phyloP scores from a whole-genome alignment of 176 grass and related monocot species.

The Oryza punctata region DNA sequence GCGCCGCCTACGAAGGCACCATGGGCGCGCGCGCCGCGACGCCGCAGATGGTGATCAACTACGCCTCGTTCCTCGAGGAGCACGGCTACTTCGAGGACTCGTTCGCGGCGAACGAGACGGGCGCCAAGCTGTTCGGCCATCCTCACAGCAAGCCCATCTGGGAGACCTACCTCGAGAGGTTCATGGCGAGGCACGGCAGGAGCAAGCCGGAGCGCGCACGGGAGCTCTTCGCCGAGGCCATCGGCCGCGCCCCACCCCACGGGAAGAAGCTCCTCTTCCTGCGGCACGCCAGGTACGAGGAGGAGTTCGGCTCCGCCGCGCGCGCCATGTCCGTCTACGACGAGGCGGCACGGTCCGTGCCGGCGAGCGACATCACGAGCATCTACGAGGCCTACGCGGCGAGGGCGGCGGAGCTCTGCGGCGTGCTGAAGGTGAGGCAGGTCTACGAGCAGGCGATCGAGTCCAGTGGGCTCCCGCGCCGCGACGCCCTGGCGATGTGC shows the following conservation, averaged over 20 bases:
- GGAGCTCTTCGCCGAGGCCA: constrained; percentile 72
- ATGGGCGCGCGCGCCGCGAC: constrained; percentile 46
- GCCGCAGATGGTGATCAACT: constrained; percentile 81
- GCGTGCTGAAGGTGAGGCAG: not conserved
- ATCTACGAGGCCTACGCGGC: not conserved
- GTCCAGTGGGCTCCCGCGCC: constrained; percentile 55
- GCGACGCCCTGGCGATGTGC: constrained; percentile 66
- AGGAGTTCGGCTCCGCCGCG: not conserved
- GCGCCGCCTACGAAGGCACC: too few species aligned
- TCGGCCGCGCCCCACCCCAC: constrained; percentile 37
- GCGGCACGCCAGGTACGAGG: not conserved
- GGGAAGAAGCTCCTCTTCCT: not conserved
- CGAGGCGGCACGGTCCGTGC: not conserved
- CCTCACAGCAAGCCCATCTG: constrained; percentile 79
- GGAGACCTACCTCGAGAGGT: constrained; percentile 76
- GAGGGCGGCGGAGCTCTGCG: not conserved
- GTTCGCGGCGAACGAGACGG: constrained; percentile 81
- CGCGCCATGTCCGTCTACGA: not conserved
- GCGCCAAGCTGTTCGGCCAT: constrained; percentile 83
- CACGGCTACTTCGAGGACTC: constrained; percentile 80
- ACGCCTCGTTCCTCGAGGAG: constrained; percentile 80
- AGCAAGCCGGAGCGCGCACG: constrained; percentile 73
- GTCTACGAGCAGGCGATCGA: constrained; percentile 63
- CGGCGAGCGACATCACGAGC: not conserved
- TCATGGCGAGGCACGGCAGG: constrained; percentile 62